A percentile compares a stretch with the other conserved stretches of the same genome.
These are phyloP conservation scores for Ganoderma sinense DNA, from an alignment of 1,284 basidiomycete species.

Conservation along the genomic window DNA sequence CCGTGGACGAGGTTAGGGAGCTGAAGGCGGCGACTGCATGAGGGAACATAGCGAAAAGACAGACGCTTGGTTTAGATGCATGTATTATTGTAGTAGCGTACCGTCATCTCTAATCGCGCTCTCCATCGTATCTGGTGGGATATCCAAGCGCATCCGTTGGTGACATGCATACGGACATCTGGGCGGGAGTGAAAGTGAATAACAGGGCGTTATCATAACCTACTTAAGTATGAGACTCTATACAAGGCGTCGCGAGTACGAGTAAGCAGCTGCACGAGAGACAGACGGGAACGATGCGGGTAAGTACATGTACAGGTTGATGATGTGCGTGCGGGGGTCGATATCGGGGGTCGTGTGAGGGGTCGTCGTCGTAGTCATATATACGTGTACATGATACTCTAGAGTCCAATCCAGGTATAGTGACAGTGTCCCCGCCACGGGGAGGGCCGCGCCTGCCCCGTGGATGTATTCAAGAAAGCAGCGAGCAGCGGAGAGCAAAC, in stretches of 20 bases:
- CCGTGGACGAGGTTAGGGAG: constrained; percentile 31
- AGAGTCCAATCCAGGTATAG: constrained; percentile 1
- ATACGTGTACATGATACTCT: not conserved
- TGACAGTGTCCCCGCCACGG: constrained; percentile 2
- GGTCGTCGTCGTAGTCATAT: not conserved
- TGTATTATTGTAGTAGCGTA: not conserved
- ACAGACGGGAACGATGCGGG: not conserved
- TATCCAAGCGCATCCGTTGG: too few species aligned
- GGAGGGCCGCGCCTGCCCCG: not conserved
- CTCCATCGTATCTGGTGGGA: not conserved
- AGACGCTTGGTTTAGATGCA: not conserved
- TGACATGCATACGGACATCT: too few species aligned
- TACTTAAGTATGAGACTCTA: not conserved
- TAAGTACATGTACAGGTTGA: not conserved
- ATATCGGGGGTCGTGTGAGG: not conserved
- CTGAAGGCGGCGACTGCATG: constrained; percentile 27
- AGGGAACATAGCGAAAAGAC: not conserved
- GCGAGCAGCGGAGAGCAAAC: not conserved
- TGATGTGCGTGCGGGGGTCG: not conserved
- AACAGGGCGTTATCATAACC: not conserved
- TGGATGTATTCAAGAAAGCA: constrained; percentile 1
- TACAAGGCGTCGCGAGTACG: not conserved
- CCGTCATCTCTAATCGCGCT: not conserved
- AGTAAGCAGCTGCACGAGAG: not conserved
- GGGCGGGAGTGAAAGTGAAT: not conserved